phyloP scores from a whole-genome alignment of 345 rosid species.

The Eutrema heterophyllum region DNA sequence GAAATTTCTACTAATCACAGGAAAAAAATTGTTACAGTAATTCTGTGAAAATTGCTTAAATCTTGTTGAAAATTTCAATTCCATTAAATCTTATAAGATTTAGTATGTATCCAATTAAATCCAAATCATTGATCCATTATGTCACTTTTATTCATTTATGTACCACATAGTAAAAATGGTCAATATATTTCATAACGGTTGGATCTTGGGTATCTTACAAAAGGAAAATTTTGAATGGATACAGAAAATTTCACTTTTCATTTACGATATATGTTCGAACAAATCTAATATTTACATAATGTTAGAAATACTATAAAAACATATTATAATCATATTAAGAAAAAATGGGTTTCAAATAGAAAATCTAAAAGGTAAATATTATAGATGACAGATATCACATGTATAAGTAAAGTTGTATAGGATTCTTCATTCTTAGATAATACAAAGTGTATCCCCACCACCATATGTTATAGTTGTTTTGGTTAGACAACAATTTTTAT shows the following conservation, averaged over 20 bases:
- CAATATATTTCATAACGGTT: too few species aligned
- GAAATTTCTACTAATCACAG: too few species aligned
- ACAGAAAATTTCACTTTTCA: neutral
- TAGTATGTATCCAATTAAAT: too few species aligned
- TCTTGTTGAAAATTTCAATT: too few species aligned
- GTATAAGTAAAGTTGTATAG: conserved; percentile 7
- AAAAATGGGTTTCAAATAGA: neutral
- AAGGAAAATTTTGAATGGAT: neutral
- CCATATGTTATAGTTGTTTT: conserved; percentile 20
- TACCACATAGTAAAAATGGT: too few species aligned
- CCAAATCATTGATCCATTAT: too few species aligned
- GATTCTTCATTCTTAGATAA: conserved; percentile 1
- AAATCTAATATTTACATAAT: neutral
- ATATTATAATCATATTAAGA: neutral
- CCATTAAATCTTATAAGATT: too few species aligned
- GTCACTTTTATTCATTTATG: too few species aligned
- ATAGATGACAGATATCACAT: neutral
- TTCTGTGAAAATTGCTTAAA: too few species aligned
- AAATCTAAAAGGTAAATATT: neutral
- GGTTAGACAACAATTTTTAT: conserved; percentile 16
- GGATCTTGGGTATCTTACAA: too few species aligned
- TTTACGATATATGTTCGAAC: neutral
- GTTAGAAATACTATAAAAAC: too few species aligned
- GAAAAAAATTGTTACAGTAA: too few species aligned
- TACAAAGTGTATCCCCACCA: conserved; percentile 20